Base-by-base conservation (phyloP, 768 basidiomycete genomes). In the Pisolithus sp. region DNA sequence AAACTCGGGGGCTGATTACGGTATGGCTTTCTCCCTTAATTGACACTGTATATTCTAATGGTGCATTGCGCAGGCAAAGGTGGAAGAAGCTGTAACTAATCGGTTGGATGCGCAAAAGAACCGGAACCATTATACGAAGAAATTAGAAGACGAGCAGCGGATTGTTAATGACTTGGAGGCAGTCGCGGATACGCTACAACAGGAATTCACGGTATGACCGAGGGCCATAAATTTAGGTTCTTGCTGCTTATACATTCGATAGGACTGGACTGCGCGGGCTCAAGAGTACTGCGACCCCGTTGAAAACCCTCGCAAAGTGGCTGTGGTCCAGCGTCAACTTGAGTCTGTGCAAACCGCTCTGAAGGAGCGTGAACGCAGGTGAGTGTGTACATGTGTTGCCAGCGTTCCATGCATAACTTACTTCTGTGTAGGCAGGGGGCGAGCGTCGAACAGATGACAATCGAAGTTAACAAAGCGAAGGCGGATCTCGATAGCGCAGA, bases 361-460 rank as follows among this genome's bases (percentile, higher is more conserved):
- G 56, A 73, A 80, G 52, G 80, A 83, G 57, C 79, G 85, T 24
- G 85, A 86, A 64, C 79, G 73, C 59, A 74, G 68, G 89, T 85
- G 55, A 10, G 74, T 62, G 15, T 42, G n/a, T n/a, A 40, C 37
- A 26, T 30, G 5, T 39, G 20, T 31, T 18, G 30, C 0, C 20
- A 36, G n/a, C 30, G 15, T 41, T 26, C 31, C 17, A 10, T 2
- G 7, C 46, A 23, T 31, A 13, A 57, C 59, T 13, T 55, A 21
- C 44, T 20, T 37, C 53, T 28, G 17, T 37, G 8, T 50, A 90
- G 86, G 38, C 82, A 90, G 48, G 90, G 91, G 7, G 82, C 83
- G 0, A 78, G 82, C 2, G 78, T 91, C 5, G 89, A 90, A 48
- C 82, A 91, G 46, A 80, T 95, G 75, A 78, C 83, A 0, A 71